Evolutionary conservation across 768 basidiomycete species (phyloP).

Genomic region (Termitomyces sp.): DNA sequence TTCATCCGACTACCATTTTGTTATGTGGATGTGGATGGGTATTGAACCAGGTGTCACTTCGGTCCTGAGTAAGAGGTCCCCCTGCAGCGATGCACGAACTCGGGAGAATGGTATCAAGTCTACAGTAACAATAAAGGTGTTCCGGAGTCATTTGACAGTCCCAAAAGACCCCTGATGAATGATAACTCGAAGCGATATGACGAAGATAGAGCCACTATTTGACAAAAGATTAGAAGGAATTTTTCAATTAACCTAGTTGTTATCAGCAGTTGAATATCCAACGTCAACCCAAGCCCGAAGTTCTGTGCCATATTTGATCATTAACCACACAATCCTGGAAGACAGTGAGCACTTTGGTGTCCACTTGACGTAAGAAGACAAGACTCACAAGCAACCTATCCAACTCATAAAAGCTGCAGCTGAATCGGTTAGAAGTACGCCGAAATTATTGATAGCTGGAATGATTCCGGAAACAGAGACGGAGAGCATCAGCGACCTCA

Average conservation of each 20-base stretch:
- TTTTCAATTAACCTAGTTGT: conserved; percentile 19
- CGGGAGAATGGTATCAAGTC: not conserved
- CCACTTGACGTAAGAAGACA: not conserved
- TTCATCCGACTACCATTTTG: not conserved
- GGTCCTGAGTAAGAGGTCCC: too few relatives aligned
- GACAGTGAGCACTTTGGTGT: conserved; percentile 2
- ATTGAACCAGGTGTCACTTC: not conserved
- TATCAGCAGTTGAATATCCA: conserved; percentile 41
- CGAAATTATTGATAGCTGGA: conserved; percentile 48
- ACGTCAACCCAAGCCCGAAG: conserved; percentile 55
- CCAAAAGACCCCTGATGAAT: not conserved
- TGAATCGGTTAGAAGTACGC: conserved; percentile 44
- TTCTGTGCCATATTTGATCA: conserved; percentile 49
- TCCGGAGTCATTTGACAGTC: not conserved
- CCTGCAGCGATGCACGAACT: not conserved
- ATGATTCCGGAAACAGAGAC: conserved; percentile 39
- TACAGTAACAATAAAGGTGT: not conserved
- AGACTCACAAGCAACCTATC: conserved; percentile 46
- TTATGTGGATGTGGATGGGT: not conserved
- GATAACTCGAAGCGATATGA: not conserved
- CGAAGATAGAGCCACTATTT: not conserved
- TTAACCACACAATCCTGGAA: conserved; percentile 42
- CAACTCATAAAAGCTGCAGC: conserved; percentile 39
- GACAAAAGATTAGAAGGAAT: not conserved
- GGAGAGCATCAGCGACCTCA: conserved; percentile 40